A percentile compares a stretch with the other conserved stretches of the same genome.
phyloP scores from a whole-genome alignment of 2,329 filamentous ascomycete species.

The Nemania serpens region DNA sequence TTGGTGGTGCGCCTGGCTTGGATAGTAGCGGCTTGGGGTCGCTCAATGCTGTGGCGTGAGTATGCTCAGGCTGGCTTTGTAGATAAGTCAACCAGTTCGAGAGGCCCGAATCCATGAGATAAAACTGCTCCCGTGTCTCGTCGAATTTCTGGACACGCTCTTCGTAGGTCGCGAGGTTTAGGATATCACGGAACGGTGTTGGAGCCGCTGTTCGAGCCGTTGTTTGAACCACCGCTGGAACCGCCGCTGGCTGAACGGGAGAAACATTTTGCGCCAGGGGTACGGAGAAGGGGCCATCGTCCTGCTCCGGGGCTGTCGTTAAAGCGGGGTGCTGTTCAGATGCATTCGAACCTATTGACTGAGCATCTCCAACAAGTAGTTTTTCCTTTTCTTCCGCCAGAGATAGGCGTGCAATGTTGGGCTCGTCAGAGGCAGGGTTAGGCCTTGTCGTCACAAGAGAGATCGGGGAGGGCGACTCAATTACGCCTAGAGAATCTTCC shows the following conservation, averaged over 20 bases:
- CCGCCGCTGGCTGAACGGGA: background rate
- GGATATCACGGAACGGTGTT: constrained; percentile 74
- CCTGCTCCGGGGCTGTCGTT: background rate
- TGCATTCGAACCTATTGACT: constrained; percentile 42
- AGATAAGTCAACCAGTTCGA: constrained; percentile 58
- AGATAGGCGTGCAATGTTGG: constrained; percentile 43
- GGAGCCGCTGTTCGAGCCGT: constrained; percentile 35
- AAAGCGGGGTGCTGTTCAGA: constrained; percentile 45
- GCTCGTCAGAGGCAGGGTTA: constrained; percentile 20
- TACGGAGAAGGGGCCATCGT: background rate
- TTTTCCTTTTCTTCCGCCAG: constrained; percentile 49
- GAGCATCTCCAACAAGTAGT: constrained; percentile 36
- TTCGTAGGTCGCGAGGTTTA: constrained; percentile 65
- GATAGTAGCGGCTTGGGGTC: constrained; percentile 5
- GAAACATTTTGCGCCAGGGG: constrained; percentile 2
- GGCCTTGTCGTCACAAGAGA: constrained; percentile 42
- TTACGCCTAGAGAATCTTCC: constrained; percentile 35
- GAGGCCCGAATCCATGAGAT: constrained; percentile 76
- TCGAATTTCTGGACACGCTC: constrained; percentile 78
- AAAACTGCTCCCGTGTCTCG: constrained; percentile 72
- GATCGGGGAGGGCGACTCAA: constrained; percentile 51
- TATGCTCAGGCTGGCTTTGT: constrained; percentile 54
- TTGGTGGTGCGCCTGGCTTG: constrained; percentile 16
- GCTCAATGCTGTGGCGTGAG: constrained; percentile 36
- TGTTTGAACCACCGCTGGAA: constrained; percentile 31